Evolutionary conservation across 2,329 filamentous ascomycete species (phyloP), one percentile per base, ranked within the genome.

Genomic region (Alternaria brassicicola): DNA sequence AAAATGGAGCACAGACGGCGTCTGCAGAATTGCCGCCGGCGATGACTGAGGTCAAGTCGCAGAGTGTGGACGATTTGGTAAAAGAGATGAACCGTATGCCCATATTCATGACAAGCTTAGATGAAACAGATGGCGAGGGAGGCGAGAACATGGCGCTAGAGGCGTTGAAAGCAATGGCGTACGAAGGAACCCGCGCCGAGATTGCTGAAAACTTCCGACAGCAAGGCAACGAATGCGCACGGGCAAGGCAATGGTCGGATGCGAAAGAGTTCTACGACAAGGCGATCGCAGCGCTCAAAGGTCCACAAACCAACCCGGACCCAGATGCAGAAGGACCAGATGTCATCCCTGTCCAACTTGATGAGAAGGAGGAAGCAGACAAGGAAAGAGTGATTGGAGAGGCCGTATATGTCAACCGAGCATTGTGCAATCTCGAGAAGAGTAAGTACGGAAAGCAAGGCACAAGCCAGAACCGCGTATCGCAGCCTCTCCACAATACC

Each of bases 91-190:
- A 89, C 71, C 86, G 87, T 64, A 84, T 85, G 46, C 95, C 95
- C 6, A 85, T 99, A 35, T 99, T 99, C 83, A 99, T 99, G 95
- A 98, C 93, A 28, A 89, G 91, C 66, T 84, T 97, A 31, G 91
- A 86, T 57, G 84, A 86, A 58, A 84, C 83, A 12, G 83, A 83
- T 52, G 84, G 83, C 56, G 82, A 83, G 61, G 82, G 84, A 56
- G 84, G 91, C 68, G 90, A 96, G 64, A 97, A 97, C 72, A 83
- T 89, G 61, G 88, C 91, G 66, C 83, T 97, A 0, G 93, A 96
- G 69, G 96, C 95, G 0, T 84, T 99, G 59, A 90, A 91, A 74
- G 94, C 95, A 0, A 82, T 99, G 36, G 92, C 92, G 28, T 97
- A 97, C 75, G 95, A 99, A 80, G 96, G 95, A 19, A 93, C 93